phyloP scores from a whole-genome alignment of 148 eudicot genomes.

The Camellia sinensis region DNA sequence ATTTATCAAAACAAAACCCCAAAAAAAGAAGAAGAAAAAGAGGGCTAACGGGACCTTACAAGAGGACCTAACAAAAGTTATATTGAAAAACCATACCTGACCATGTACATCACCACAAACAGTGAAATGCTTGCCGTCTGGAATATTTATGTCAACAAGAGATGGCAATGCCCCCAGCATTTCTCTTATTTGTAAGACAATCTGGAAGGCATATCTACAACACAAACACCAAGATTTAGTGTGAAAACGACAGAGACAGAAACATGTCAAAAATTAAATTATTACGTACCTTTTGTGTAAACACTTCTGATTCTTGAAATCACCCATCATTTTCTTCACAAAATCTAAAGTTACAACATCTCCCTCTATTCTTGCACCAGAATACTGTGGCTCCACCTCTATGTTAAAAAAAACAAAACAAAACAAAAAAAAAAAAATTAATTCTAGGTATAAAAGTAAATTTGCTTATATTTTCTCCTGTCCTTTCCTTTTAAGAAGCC shows the following conservation, averaged over 20 bases:
- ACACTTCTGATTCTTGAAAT: slow-evolving; percentile 80
- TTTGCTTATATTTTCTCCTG: neutral
- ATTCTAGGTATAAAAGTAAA: neutral
- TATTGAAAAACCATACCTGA: slow-evolving; percentile 50
- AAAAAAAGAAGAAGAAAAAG: neutral
- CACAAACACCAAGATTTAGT: slow-evolving; percentile 16
- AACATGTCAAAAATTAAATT: neutral
- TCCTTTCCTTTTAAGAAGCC: neutral
- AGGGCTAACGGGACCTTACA: neutral
- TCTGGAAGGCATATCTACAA: slow-evolving; percentile 91
- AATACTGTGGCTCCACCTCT: slow-evolving; percentile 95
- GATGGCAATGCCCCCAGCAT: slow-evolving; percentile 87
- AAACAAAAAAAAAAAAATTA: neutral
- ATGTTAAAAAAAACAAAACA: slow-evolving; percentile 13
- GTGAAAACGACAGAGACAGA: neutral
- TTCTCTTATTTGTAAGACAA: slow-evolving; percentile 85
- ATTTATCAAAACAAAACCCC: neutral
- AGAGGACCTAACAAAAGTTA: neutral
- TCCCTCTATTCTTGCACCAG: slow-evolving; percentile 96
- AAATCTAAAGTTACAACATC: slow-evolving; percentile 82
- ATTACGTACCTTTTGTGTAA: slow-evolving; percentile 74
- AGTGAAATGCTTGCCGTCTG: slow-evolving; percentile 86
- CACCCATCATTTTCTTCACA: slow-evolving; percentile 93
- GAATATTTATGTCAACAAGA: slow-evolving; percentile 82
- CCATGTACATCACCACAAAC: slow-evolving; percentile 99